Evolutionary conservation across 176 grass and related monocot species (phyloP), one percentile per base, ranked within the genome.

Genomic region (Ampelocalamus luodianensis): DNA sequence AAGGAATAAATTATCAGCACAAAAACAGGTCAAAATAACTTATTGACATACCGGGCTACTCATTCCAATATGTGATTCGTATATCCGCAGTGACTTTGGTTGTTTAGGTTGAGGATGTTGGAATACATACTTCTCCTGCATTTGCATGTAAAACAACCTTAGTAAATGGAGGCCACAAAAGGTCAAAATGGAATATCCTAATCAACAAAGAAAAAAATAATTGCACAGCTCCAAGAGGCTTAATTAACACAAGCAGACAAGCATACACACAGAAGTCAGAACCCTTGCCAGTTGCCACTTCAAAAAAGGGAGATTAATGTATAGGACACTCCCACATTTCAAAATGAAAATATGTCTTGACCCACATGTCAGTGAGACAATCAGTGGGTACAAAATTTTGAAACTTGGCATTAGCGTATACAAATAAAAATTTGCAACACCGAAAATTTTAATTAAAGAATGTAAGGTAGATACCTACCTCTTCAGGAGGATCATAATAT

Each of bases 41-140:
- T 51, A 26, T 32, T 24, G 10, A 26, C 58, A 77, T 92, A 98
- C 96, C 77, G 91, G 87, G 86, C 96, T 98, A 78, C 96, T 98
- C 93, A 98, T 98, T 89, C 96, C 96, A 86, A 98, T 85, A 92
- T 98, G 96, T 53, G 91, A 92, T 91, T 98, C 96, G 80, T 98
- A 98, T 88, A 98, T 98, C 78, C 93, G 72, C 72, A 98, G 65
- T 81, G 96, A 98, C 46, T 95, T 95, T 87, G 96, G 96, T 42
- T 84, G 90, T 85, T 98, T 98, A 48, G 96, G 96, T 90, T 92
- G 91, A 85, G 93, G 87, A 85, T 98, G 91, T 83, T 92, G 71
- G 65, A 98, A 98, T 77, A 93, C 80, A 80, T 98, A 92, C 74
- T 93, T 95, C 83, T 95, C 96, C 96, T 98, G 83, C 85, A 90